Conservation (phyloP, 306 rosid genomes). For the Hippophae gyantsensis region DNA sequence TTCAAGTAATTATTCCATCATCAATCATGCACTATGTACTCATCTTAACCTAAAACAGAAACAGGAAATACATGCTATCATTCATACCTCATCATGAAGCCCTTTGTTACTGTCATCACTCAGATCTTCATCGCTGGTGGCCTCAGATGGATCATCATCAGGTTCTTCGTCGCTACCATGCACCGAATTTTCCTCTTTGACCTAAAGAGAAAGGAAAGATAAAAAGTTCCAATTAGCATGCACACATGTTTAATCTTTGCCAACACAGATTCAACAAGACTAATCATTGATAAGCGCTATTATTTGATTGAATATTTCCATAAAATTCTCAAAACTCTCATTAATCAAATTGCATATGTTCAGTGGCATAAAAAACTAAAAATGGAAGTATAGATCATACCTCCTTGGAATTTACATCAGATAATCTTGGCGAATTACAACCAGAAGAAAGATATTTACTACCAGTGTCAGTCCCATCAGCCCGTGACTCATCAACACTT, state of each 20-base stretch:
- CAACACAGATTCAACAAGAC: background rate
- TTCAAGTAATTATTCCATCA: background rate
- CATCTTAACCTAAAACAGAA: too few species aligned
- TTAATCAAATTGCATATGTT: background rate
- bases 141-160: conserved; percentile 60
- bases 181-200: conserved; percentile 75
- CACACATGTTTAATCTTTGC: background rate
- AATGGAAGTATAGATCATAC: conserved; percentile 20
- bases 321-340: background rate
- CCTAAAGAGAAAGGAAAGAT: conserved; percentile 27
- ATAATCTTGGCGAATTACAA: conserved; percentile 84
- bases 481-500: conserved; percentile 79
- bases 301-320: background rate
- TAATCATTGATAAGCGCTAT: background rate
- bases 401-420: conserved; percentile 78
- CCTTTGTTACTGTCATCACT: conserved; percentile 53
- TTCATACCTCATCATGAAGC: conserved; percentile 62
- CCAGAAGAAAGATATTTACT: conserved; percentile 73
- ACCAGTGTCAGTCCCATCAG: conserved; percentile 69
- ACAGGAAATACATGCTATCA: background rate
- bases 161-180: conserved; percentile 89
- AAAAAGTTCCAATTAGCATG: conserved; percentile 2
- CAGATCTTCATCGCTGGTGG: conserved; percentile 74
- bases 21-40: background rate
- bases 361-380: too few species aligned